These are phyloP conservation scores for Pseudohalonectria lignicola DNA, from an alignment of 2,329 filamentous ascomycete genomes.

Conservation along the genomic window DNA sequence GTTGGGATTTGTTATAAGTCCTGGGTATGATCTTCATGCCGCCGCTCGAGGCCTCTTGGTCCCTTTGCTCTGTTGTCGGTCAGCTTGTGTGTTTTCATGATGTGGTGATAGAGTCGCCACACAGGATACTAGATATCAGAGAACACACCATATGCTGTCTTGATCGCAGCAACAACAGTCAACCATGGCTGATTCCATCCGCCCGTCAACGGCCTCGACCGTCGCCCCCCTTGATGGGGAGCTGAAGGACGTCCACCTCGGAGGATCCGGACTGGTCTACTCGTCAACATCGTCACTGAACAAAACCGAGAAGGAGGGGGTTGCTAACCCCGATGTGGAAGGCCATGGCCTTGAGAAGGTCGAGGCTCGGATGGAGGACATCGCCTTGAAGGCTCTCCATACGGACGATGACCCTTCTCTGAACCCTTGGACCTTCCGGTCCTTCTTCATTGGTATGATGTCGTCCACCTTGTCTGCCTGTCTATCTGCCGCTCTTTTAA, in stretches of 20 bases:
- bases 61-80: too few species aligned
- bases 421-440: conserved; percentile 11
- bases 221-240: neutral
- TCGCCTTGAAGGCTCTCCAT: conserved; percentile 10
- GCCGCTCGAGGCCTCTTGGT: too few species aligned
- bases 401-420: conserved; percentile 11
- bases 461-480: neutral
- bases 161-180: too few species aligned
- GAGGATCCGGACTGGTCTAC: too few species aligned
- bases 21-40: too few species aligned
- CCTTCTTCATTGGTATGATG: conserved; percentile 7
- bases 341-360: conserved; percentile 1
- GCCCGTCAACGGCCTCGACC: neutral
- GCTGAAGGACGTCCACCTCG: neutral
- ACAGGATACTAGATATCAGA: too few species aligned
- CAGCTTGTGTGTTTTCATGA: too few species aligned
- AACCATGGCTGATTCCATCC: neutral
- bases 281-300: too few species aligned
- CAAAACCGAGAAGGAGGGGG: too few species aligned
- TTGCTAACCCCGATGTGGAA: conserved; percentile 4
- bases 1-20: too few species aligned
- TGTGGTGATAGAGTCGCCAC: too few species aligned
- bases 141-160: too few species aligned
- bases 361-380: conserved; percentile 4
- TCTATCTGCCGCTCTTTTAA: neutral